Conservation (phyloP, 164 flowering plant species). For the Kingdonia uniflora region DNA sequence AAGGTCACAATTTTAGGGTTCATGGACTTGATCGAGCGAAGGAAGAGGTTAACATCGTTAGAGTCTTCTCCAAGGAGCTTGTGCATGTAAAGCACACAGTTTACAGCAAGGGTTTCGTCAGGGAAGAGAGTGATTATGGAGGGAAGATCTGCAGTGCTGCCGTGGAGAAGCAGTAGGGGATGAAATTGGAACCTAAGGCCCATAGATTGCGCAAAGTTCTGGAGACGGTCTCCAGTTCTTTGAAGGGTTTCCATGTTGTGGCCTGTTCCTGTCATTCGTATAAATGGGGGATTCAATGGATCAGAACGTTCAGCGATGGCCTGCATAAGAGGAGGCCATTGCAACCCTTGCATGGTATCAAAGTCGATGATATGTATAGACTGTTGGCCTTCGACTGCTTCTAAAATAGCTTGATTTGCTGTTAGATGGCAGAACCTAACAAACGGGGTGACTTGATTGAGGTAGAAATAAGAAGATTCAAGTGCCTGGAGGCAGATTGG, state of each 20-base stretch:
- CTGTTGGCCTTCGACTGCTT: conserved; percentile 48
- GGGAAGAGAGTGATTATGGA: conserved; percentile 28
- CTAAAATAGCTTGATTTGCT: conserved; percentile 90
- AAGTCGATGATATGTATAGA: conserved; percentile 75
- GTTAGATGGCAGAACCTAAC: conserved; percentile 79
- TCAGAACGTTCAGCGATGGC: conserved; percentile 51
- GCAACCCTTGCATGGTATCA: conserved; percentile 86
- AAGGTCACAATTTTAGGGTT: conserved; percentile 68
- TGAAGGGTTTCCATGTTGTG: conserved; percentile 37
- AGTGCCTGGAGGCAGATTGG: conserved; percentile 20
- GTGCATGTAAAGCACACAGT: conserved; percentile 66
- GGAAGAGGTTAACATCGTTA: conserved; percentile 25
- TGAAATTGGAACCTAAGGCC: conserved; percentile 73
- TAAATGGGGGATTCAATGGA: conserved; percentile 27
- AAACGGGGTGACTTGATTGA: conserved; percentile 85
- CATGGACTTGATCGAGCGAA: conserved; percentile 50
- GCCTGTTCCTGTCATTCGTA: conserved; percentile 80
- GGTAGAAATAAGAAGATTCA: conserved; percentile 48
- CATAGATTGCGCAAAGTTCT: conserved; percentile 59
- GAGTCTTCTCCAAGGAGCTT: conserved; percentile 34
- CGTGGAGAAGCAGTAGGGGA: conserved; percentile 34
- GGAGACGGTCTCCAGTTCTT: conserved; percentile 71
- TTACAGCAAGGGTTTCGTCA: conserved; percentile 61
- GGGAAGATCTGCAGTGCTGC: conserved; percentile 14
- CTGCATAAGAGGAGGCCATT: conserved; percentile 93